These are phyloP conservation scores for Naganishia onofrii DNA, from an alignment of 768 basidiomycete genomes.

Conservation along the genomic window DNA sequence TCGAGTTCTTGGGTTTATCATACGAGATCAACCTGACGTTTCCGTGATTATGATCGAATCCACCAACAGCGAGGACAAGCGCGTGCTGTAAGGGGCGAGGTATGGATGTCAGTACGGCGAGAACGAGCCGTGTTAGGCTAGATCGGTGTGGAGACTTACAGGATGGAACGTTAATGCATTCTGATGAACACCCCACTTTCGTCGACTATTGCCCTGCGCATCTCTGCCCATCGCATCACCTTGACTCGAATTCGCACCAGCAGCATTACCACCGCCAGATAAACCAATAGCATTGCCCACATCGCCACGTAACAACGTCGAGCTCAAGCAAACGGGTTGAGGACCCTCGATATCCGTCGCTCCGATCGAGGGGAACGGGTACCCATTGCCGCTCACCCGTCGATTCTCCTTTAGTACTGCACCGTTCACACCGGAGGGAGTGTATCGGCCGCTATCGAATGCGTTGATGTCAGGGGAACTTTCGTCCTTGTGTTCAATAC, in stretches of 20 bases:
- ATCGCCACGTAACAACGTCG: conserved; percentile 27
- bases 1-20: conserved; percentile 28
- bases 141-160: conserved; percentile 42
- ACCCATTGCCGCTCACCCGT: conserved; percentile 9
- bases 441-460: conserved; percentile 12
- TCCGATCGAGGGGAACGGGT: conserved; percentile 24
- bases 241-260: neutral
- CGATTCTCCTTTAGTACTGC: neutral
- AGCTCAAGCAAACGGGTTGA: conserved; percentile 18
- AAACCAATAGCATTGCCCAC: conserved; percentile 18
- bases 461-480: neutral
- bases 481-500: conserved; percentile 25
- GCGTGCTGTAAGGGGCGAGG: conserved; percentile 44
- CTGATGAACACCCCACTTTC: conserved; percentile 41
- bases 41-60: conserved; percentile 44
- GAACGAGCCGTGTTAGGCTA: too few species aligned
- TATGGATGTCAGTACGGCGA: neutral
- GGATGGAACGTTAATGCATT: conserved; percentile 52
- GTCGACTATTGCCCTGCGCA: neutral
- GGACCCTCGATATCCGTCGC: conserved; percentile 18
- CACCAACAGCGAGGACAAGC: conserved; percentile 50
- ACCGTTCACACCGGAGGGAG: conserved; percentile 19
- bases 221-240: neutral
- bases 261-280: neutral
- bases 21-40: conserved; percentile 46